phyloP scores from a whole-genome alignment of 2,329 filamentous ascomycete species.

The Rhynchosporium secalis region DNA sequence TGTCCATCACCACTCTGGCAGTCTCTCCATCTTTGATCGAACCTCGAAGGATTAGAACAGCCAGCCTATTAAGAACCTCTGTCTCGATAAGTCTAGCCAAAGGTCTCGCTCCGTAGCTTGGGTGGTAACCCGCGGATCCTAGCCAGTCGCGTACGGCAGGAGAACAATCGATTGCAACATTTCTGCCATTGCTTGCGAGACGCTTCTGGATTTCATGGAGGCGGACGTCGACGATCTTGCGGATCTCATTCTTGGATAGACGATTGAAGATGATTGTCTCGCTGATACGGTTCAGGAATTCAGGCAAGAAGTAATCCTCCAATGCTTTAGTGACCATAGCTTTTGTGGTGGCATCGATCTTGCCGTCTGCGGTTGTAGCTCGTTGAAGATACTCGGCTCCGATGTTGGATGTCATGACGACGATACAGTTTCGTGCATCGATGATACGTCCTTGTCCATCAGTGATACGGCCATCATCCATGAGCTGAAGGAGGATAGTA shows the following conservation, averaged over 20 bases:
- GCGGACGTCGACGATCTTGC: slow-evolving; percentile 91
- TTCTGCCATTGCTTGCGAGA: slow-evolving; percentile 79
- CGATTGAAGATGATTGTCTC: slow-evolving; percentile 98
- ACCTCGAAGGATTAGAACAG: slow-evolving; percentile 85
- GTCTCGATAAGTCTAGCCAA: slow-evolving; percentile 90
- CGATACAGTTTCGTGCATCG: slow-evolving; percentile 96
- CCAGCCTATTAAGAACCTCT: slow-evolving; percentile 91
- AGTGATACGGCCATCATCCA: slow-evolving; percentile 98
- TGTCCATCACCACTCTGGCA: slow-evolving; percentile 75
- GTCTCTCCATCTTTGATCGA: slow-evolving; percentile 82
- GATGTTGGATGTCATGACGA: slow-evolving; percentile 98
- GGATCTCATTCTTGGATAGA: slow-evolving; percentile 84
- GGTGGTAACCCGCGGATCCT: slow-evolving; percentile 87
- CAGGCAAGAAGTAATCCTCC: slow-evolving; percentile 94
- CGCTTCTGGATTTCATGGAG: slow-evolving; percentile 88
- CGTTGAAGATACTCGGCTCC: slow-evolving; percentile 91
- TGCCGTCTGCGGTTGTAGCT: slow-evolving; percentile 74
- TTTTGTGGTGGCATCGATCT: slow-evolving; percentile 79
- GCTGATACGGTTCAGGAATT: slow-evolving; percentile 98
- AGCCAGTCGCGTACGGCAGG: slow-evolving; percentile 91
- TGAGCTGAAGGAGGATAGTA: slow-evolving; percentile 96
- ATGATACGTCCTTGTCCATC: slow-evolving; percentile 95
- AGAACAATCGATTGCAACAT: slow-evolving; percentile 79
- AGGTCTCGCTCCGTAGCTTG: slow-evolving; percentile 90
- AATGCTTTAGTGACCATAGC: slow-evolving; percentile 90